Evolutionary conservation across 2,329 filamentous ascomycete genomes (phyloP).

Genomic region (Penicillium psychrosexuale): DNA sequence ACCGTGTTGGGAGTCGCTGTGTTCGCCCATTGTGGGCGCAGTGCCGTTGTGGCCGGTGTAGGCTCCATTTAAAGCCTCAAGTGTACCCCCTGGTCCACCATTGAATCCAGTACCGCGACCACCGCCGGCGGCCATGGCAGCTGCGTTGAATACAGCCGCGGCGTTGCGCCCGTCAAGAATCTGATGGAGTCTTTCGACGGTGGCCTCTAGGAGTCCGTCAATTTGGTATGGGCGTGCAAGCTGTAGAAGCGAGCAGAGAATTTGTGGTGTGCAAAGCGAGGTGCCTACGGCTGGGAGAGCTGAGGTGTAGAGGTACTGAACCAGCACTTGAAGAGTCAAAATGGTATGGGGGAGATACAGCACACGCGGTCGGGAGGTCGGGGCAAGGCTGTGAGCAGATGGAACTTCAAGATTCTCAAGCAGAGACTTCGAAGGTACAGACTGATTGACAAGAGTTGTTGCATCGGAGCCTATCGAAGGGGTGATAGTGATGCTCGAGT

Average conservation of each 20-base stretch:
- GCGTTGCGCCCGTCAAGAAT: slow-evolving; percentile 91
- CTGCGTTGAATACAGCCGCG: slow-evolving; percentile 95
- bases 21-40: slow-evolving; percentile 20
- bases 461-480: slow-evolving; percentile 47
- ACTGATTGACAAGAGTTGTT: slow-evolving; percentile 39
- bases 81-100: slow-evolving; percentile 50
- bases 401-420: slow-evolving; percentile 50
- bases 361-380: slow-evolving; percentile 70
- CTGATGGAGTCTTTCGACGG: slow-evolving; percentile 84
- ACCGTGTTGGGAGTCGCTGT: slow-evolving; percentile 27
- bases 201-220: slow-evolving; percentile 86
- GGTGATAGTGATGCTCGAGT: slow-evolving; percentile 84
- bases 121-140: slow-evolving; percentile 94
- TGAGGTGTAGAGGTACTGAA: slow-evolving; percentile 92
- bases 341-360: slow-evolving; percentile 92
- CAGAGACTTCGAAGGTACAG: slow-evolving; percentile 32
- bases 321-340: slow-evolving; percentile 81
- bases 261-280: slow-evolving; percentile 85
- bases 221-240: slow-evolving; percentile 90
- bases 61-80: slow-evolving; percentile 42
- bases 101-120: slow-evolving; percentile 75
- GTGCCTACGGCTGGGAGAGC: slow-evolving; percentile 74
- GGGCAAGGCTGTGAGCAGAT: slow-evolving; percentile 53
- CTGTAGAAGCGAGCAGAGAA: slow-evolving; percentile 90
- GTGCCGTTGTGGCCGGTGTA: slow-evolving; percentile 26